Percentiles rank a stretch among this genome's conserved stretches.
phyloP scores from a whole-genome alignment of 1,284 basidiomycete genomes.

The Earliella scabrosa region DNA sequence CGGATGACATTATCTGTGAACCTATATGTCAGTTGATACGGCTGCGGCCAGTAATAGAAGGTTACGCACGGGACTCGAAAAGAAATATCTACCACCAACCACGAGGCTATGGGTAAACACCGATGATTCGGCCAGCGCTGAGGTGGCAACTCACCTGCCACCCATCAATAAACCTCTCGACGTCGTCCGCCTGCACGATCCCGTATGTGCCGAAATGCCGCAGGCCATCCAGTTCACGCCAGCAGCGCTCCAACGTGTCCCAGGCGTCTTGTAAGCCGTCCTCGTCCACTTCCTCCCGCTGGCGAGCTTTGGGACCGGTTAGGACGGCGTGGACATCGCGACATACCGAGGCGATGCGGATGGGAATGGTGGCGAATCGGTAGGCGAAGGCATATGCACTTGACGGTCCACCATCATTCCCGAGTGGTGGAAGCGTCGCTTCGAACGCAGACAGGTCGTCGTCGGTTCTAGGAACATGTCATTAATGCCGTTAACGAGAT shows the following conservation, averaged over 20 bases:
- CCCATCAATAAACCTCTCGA: constrained; percentile 65
- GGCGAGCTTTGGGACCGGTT: constrained; percentile 73
- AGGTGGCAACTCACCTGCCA: constrained; percentile 60
- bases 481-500: constrained; percentile 11
- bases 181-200: constrained; percentile 57
- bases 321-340: constrained; percentile 75
- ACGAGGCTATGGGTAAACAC: constrained; percentile 7
- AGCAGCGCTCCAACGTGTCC: constrained; percentile 79
- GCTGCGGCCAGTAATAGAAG: background rate
- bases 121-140: constrained; percentile 17
- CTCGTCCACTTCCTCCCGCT: constrained; percentile 62
- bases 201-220: constrained; percentile 43
- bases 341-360: constrained; percentile 74
- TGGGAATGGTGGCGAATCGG: constrained; percentile 61
- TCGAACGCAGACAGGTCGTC: constrained; percentile 77
- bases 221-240: constrained; percentile 79
- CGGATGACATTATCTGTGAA: constrained; percentile 65
- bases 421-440: constrained; percentile 55
- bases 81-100: constrained; percentile 61
- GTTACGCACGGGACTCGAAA: constrained; percentile 75
- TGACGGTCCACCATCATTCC: constrained; percentile 34
- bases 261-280: constrained; percentile 72
- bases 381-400: constrained; percentile 42
- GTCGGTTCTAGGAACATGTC: constrained; percentile 48
- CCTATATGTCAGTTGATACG: constrained; percentile 13